Evolutionary conservation across 768 basidiomycete species (phyloP).

Genomic region (Myochromella boudieri): DNA sequence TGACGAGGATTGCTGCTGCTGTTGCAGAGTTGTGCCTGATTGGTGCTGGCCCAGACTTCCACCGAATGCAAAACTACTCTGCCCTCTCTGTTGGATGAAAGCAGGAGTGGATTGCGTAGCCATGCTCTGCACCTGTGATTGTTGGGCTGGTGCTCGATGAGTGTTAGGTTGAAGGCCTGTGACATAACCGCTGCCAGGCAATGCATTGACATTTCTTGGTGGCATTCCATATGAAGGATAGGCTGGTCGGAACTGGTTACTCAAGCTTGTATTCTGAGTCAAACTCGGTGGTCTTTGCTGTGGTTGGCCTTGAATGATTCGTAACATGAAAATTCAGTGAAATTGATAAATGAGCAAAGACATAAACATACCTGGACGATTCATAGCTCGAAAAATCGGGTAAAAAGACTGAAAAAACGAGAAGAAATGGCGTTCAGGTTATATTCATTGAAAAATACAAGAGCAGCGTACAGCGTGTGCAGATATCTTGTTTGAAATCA

Average conservation of each 20-base stretch:
- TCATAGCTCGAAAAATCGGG: conserved; percentile 44
- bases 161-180: conserved; percentile 58
- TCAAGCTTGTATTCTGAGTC: conserved; percentile 59
- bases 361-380: conserved; percentile 54
- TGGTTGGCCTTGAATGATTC: conserved; percentile 61
- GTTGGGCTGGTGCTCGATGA: conserved; percentile 59
- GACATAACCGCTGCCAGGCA: conserved; percentile 49
- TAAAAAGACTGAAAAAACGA: conserved; percentile 30
- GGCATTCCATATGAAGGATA: conserved; percentile 58
- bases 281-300: conserved; percentile 80
- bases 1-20: conserved; percentile 38
- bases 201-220: conserved; percentile 54
- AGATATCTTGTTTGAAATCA: conserved; percentile 14
- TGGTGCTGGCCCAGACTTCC: conserved; percentile 54
- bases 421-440: conserved; percentile 1
- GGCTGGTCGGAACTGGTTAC: conserved; percentile 62
- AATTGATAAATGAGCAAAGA: conserved; percentile 13
- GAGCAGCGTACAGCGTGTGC: conserved; percentile 10
- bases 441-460: neutral
- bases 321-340: conserved; percentile 24
- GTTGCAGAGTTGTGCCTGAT: conserved; percentile 39
- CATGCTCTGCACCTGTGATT: conserved; percentile 52
- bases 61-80: conserved; percentile 65
- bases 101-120: conserved; percentile 59
- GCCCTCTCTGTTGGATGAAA: conserved; percentile 65